Evolutionary conservation across 225 moss, liverwort and hornwort species (phyloP), one percentile per base, ranked within the genome.

Genomic region (Bryum argenteum): DNA sequence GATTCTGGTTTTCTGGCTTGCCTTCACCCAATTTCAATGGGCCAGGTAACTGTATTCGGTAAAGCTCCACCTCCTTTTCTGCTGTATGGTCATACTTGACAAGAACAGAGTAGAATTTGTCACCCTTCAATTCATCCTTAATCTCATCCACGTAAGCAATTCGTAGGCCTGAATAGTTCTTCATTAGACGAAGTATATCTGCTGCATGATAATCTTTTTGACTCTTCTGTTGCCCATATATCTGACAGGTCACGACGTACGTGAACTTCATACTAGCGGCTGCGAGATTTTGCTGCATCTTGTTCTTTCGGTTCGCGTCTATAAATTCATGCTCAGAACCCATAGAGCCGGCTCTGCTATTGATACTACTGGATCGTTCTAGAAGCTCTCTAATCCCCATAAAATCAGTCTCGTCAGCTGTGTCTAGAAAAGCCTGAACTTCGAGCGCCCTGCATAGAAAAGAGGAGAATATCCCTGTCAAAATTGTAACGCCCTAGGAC

Each of bases 1-100:
- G 97, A 75, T 97, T 97, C 72, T 97, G 97, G 52, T 97, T 97
- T 62, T 97, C 97, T 12, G 97, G 97, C 75, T 97, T 94, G n/a
- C 97, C 97, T 88, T 97, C 97, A 20, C 97, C 97, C 76, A 97
- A 69, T 75, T 89, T 89, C 37, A 97, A 69, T 65, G 86, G 90
- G 28, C 97, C 97, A 72, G 97, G 97, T 72, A 97, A 67, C 75
- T 88, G 89, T 33, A 97, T 85, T 77, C 97, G 80, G 75, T 94
- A 97, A 22, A 97, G 87, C 82, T 94, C 97, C 53, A 93, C 93
- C 78, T 97, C 97, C 40, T 63, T 40, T 45, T 79, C 0, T 73
- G 72, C 62, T 2, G 6, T 17, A n/a, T n/a, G 77, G 74, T 96
- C 96, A 79, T 77, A 96, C 81, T 94, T 97, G 55, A 89, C 75